Conservation (phyloP, 164 flowering plant genomes). For the Tinospora cordifolia region DNA sequence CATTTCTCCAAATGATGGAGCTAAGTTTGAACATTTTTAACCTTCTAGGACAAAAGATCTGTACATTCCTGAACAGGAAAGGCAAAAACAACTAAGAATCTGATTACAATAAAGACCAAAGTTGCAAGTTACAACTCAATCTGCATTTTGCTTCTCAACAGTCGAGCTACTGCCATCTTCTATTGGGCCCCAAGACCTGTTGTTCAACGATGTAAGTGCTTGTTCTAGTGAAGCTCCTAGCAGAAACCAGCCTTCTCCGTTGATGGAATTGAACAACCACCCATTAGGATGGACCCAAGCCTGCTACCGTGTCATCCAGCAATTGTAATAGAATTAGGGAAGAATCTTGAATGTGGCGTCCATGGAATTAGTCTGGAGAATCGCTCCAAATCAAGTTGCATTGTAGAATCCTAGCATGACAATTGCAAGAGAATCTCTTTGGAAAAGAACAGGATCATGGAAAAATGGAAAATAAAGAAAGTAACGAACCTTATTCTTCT, state of each 20-base stretch:
- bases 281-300: neutral
- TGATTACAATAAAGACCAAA: neutral
- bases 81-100: neutral
- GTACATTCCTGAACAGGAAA: neutral
- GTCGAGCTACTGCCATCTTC: neutral
- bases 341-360: neutral
- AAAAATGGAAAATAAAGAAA: neutral
- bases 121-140: neutral
- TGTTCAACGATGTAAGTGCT: neutral
- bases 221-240: neutral
- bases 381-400: neutral
- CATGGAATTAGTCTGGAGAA: neutral
- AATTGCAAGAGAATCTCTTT: neutral
- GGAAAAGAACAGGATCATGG: neutral
- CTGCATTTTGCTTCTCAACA: neutral
- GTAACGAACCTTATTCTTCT: conserved; percentile 30
- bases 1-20: too few species aligned
- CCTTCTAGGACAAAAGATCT: neutral
- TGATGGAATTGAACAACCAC: neutral
- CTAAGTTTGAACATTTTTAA: too few species aligned
- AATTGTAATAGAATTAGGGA: neutral
- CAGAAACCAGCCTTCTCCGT: neutral
- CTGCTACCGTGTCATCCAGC: neutral
- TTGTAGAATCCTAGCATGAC: neutral
- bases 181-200: neutral